Evolutionary conservation across 495 filamentous ascomycete species (phyloP), one percentile per base, ranked within the genome.

Genomic region (Viridothelium virens): DNA sequence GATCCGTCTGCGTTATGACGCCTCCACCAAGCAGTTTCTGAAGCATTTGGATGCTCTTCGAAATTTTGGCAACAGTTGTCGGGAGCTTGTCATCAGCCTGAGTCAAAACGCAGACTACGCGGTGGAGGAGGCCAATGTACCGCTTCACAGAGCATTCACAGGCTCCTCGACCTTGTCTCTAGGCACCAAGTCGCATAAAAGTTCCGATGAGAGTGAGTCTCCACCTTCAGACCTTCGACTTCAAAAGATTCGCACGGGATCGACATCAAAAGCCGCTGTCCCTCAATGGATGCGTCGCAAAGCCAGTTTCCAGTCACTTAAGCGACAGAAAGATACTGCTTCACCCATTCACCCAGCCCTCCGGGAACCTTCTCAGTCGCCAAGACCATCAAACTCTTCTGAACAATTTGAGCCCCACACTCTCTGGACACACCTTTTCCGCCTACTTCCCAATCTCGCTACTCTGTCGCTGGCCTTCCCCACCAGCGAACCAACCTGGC

Each of bases 401-500:
- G 53, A 33, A 18, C 0, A 2, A 0, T 6, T 36, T 31, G 25
- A 59, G 2, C n/a, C 10, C 5, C 25, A 18, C 53, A 34, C 2
- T 36, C 7, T 36, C 7, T 59, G 53, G 53, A 59, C 31, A 34
- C 31, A 59, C 5, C 63, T 63, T 46, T 74, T 71, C 67, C 16
- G 34, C 25, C 31, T 12, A 3, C 2, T 65, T 9, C 65, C 59
- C 14, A 59, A 69, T 41, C 48, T 75, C 7, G 31, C 63, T 16
- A 62, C 61, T 11, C 61, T 75, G 9, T 67, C 68, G 14, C 44
- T 75, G 25, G 62, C 63, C 7, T 56, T 63, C 65, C 38, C 63
- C 25, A 39, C 56, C 12, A 64, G 63, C 46, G 65, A 71, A 31
- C 50, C 71, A 1, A 38, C 41, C 34, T 75, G 73, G 73, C 67